Evolutionary conservation across 2,329 filamentous ascomycete species (phyloP).

Genomic region (Fusarium sambucinum): DNA sequence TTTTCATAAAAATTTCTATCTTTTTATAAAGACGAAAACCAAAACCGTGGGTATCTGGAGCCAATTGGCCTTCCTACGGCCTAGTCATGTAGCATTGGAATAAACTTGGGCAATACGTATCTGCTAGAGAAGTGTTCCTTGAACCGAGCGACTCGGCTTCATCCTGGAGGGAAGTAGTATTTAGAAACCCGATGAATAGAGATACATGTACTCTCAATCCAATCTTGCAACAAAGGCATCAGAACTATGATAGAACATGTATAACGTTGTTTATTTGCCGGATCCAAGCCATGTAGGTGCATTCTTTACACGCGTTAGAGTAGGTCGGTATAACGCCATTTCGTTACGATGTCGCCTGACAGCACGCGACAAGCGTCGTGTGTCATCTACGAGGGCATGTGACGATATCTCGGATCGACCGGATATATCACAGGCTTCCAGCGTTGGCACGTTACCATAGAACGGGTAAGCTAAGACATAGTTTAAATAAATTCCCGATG

Average conservation of each 20-base stretch:
- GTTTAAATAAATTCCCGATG: not conserved
- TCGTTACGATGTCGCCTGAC: constrained; percentile 11
- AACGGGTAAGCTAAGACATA: not conserved
- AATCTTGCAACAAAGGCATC: not conserved
- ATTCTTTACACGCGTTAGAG: constrained; percentile 8
- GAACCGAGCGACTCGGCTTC: too few species aligned
- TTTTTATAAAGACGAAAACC: not conserved
- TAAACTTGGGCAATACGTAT: not conserved
- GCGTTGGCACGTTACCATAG: not conserved
- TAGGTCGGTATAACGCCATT: constrained; percentile 6
- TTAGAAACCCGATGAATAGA: not conserved
- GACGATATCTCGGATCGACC: not conserved
- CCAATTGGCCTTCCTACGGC: not conserved
- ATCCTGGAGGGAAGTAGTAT: too few species aligned
- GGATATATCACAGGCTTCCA: not conserved
- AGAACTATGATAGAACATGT: not conserved
- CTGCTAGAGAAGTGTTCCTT: not conserved
- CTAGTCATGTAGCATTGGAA: not conserved
- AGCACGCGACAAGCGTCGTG: not conserved
- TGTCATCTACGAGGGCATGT: not conserved
- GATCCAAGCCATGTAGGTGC: constrained; percentile 12
- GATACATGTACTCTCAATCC: not conserved
- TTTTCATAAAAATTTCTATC: not conserved
- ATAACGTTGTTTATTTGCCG: not conserved
- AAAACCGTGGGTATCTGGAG: not conserved